Evolutionary conservation across 805 yeast genomes (phyloP).

Genomic region (Phaffomyces antillensis): DNA sequence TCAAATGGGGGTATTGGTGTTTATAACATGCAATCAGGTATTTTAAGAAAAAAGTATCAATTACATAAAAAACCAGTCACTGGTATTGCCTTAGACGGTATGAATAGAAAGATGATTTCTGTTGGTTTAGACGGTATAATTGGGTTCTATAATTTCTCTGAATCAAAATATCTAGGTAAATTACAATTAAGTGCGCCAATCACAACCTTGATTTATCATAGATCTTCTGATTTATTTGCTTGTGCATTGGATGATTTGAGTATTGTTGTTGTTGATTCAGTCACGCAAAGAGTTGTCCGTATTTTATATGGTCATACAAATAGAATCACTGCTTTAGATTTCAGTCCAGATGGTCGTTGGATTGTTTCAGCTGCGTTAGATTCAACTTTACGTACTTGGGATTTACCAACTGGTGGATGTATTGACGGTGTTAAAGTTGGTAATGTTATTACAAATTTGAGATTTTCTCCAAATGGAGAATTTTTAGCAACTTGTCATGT

Average conservation of each 20-base stretch:
- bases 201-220: slow-evolving; percentile 70
- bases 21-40: slow-evolving; percentile 90
- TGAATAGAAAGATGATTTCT: slow-evolving; percentile 83
- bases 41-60: slow-evolving; percentile 58
- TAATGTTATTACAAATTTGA: slow-evolving; percentile 72
- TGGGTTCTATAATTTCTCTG: slow-evolving; percentile 79
- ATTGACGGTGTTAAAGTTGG: slow-evolving; percentile 82
- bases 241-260: slow-evolving; percentile 81
- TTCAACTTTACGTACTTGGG: slow-evolving; percentile 92
- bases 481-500: slow-evolving; percentile 90
- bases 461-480: slow-evolving; percentile 84
- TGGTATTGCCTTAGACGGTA: slow-evolving; percentile 82
- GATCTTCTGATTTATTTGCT: slow-evolving; percentile 78
- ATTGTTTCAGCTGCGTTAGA: slow-evolving; percentile 77
- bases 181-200: slow-evolving; percentile 69
- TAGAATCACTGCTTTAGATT: slow-evolving; percentile 80
- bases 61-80: slow-evolving; percentile 77
- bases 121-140: slow-evolving; percentile 85
- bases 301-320: slow-evolving; percentile 85
- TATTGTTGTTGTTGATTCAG: slow-evolving; percentile 73
- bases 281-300: slow-evolving; percentile 78
- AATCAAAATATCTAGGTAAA: slow-evolving; percentile 59
- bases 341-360: slow-evolving; percentile 96
- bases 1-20: slow-evolving; percentile 77
- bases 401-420: slow-evolving; percentile 93